Conservation (phyloP, 768 basidiomycete species). For the Trametes punicea region DNA sequence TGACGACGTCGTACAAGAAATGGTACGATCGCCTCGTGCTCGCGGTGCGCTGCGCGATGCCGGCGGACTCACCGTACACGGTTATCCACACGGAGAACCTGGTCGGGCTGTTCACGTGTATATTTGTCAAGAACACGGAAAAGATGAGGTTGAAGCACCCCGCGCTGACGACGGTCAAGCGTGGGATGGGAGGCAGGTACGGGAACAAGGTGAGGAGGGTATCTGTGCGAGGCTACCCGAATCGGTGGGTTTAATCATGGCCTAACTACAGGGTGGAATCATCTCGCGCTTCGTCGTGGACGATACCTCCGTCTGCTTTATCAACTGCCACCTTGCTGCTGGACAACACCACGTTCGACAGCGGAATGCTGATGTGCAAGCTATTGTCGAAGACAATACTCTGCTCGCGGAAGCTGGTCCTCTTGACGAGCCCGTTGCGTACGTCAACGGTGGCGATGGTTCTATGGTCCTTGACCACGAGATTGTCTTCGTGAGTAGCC, state of each 20-base stretch:
- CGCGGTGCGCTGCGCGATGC: conserved; percentile 73
- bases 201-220: conserved; percentile 82
- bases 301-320: conserved; percentile 89
- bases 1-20: conserved; percentile 80
- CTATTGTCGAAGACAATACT: conserved; percentile 78
- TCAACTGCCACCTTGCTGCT: conserved; percentile 97
- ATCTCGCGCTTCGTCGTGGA: conserved; percentile 87
- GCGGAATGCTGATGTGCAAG: conserved; percentile 84
- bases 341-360: conserved; percentile 81
- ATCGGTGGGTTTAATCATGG: not conserved
- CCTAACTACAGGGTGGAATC: conserved; percentile 68
- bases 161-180: conserved; percentile 79
- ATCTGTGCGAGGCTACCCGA: not conserved
- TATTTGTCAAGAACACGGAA: conserved; percentile 71
- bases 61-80: conserved; percentile 69
- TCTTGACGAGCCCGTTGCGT: conserved; percentile 57
- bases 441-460: conserved; percentile 89
- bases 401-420: conserved; percentile 52
- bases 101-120: conserved; percentile 80
- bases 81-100: conserved; percentile 84
- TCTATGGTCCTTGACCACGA: conserved; percentile 94
- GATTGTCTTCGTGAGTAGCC: conserved; percentile 74
- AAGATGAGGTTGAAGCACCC: conserved; percentile 58
- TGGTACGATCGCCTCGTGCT: conserved; percentile 82
- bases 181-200: conserved; percentile 89